phyloP scores from a whole-genome alignment of 768 basidiomycete species.

The Leccinum variicolor region DNA sequence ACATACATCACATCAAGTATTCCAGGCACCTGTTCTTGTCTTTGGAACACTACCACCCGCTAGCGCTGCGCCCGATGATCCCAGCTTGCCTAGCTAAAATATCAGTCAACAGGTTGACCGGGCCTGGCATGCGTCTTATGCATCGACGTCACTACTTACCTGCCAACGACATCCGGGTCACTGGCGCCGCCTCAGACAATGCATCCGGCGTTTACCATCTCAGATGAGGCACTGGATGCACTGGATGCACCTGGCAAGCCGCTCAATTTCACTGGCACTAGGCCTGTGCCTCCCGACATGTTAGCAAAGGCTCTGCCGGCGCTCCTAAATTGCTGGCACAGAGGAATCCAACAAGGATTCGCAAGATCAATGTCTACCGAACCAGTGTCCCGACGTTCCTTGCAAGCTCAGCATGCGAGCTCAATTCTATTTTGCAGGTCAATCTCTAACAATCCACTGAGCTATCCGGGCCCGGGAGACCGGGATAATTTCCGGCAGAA shows the following conservation, averaged over 20 bases:
- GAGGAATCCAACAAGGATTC: neutral
- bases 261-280: neutral
- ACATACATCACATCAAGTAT: neutral
- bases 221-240: neutral
- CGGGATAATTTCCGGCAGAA: neutral
- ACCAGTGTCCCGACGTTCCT: neutral
- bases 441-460: neutral
- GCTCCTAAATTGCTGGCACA: neutral
- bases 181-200: too few relatives aligned
- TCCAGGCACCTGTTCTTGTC: neutral
- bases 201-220: neutral
- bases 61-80: too few relatives aligned
- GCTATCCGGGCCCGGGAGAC: neutral
- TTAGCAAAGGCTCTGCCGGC: neutral
- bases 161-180: neutral
- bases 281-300: neutral
- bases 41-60: neutral
- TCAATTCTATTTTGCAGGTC: neutral
- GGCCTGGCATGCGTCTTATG: too few relatives aligned
- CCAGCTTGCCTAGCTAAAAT: too few relatives aligned
- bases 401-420: neutral
- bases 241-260: neutral
- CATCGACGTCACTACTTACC: too few relatives aligned
- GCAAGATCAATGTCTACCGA: neutral
- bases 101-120: too few relatives aligned